A percentile compares a stretch with the other conserved stretches of the same genome.
These are phyloP conservation scores for Carex myosuroides DNA, from an alignment of 176 grass and related monocot genomes.

Conservation along the genomic window DNA sequence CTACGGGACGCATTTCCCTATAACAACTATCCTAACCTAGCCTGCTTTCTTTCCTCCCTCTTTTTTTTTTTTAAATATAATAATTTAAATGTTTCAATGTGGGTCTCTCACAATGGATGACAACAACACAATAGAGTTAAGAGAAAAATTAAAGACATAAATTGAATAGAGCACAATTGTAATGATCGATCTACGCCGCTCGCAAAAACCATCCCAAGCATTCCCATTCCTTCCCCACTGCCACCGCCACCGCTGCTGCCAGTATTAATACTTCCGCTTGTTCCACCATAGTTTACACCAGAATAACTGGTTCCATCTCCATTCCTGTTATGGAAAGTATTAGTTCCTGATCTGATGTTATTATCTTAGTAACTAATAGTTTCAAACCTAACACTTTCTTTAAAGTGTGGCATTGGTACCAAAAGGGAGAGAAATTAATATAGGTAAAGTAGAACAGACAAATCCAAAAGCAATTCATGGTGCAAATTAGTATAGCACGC, in stretches of 20 bases:
- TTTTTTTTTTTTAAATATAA: conserved; percentile 6
- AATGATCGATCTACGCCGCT: neutral
- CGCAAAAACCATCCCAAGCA: conserved; percentile 23
- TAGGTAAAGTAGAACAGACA: neutral
- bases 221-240: conserved; percentile 7
- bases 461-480: neutral
- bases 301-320: conserved; percentile 12
- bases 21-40: conserved; percentile 17
- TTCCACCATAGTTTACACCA: conserved; percentile 11
- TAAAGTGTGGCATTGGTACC: neutral
- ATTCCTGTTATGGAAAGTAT: conserved; percentile 1
- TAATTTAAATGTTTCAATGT: conserved; percentile 19
- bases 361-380: no score
- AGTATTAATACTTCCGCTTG: neutral
- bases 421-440: neutral
- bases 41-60: neutral
- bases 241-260: neutral
- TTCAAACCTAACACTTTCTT: no score
- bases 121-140: neutral
- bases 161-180: conserved; percentile 6
- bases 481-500: neutral
- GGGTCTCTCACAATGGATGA: conserved; percentile 17
- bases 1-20: neutral
- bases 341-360: neutral
- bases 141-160: conserved; percentile 10